Evolutionary conservation across 345 rosid genomes (phyloP), one percentile per base, ranked within the genome.

Genomic region (Adansonia digitata): DNA sequence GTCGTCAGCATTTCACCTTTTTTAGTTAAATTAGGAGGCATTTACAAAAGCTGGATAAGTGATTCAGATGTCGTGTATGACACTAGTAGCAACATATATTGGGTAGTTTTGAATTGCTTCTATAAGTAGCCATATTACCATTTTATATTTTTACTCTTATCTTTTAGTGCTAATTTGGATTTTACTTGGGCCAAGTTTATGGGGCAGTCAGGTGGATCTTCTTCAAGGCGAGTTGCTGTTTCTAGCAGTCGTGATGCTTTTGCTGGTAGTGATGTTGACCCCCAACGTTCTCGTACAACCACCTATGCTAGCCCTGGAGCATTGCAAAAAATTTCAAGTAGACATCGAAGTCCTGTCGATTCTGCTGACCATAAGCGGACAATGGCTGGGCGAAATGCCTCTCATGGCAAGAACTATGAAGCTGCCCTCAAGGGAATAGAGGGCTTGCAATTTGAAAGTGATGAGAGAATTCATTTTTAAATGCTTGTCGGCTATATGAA

Each of bases 161-260:
- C 20, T n/a, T 27, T 27, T 35, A 69, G 65, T 35, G 48, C 61
- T 80, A 40, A 82, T 40, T 9, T 5, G 48, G n/a, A 51, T 76
- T 53, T 49, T 72, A 39, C 62, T 51, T 55, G 73, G 77, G 18
- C 4, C n/a, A 31, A 55, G 69, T 75, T 90, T 78, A 61, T 90
- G 26, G 94, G 91, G 67, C 88, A 89, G 46, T 69, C 98, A 39
- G 86, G 90, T 72, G 96, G 94, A 75, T 86, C 90, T 0, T 61
- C 76, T 31, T 69, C 88, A 7, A 85, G 94, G 74, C 87, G 84
- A 76, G 84, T 84, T 45, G 87, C 80, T 74, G 84, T 83, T 82
- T 84, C 88, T 51, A 63, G 87, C 76, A 87, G 97, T 69, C 94
- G 93, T 7, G 91, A 88, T 74, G 88, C 86, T 10, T 84, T 85